Evolutionary conservation across 169 alveolate genomes (phyloP).

Genomic region (Eimeria sp.): DNA sequence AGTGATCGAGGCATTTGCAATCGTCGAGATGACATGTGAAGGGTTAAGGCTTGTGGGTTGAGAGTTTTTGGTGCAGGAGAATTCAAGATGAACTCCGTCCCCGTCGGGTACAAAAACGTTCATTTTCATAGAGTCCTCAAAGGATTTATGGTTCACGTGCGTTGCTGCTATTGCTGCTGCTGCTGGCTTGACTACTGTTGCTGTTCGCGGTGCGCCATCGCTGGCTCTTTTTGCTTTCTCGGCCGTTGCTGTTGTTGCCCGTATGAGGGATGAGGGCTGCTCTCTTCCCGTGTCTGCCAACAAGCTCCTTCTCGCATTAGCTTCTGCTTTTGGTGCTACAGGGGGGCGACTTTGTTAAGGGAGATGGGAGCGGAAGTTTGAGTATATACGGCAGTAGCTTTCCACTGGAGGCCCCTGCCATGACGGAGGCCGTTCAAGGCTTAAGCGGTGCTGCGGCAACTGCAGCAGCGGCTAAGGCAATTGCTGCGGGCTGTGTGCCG

Average conservation of each 20-base stretch:
- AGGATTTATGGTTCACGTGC: constrained; percentile 88
- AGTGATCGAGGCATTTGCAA: neutral
- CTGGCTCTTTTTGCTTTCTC: neutral
- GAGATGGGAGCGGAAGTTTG: constrained; percentile 98
- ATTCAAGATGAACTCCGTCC: constrained; percentile 93
- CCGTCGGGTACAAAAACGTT: constrained; percentile 96
- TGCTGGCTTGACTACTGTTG: neutral
- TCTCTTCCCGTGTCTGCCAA: neutral
- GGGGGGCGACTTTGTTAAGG: constrained; percentile 99
- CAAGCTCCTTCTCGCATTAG: neutral
- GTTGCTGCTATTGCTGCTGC: constrained; percentile 2
- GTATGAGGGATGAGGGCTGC: neutral
- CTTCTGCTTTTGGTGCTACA: constrained; percentile 84
- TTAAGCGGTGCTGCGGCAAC: constrained; percentile 17
- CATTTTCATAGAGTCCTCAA: constrained; percentile 91
- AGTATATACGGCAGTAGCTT: constrained; percentile 97
- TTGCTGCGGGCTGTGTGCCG: constrained; percentile 90
- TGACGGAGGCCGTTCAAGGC: neutral
- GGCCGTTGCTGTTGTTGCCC: neutral
- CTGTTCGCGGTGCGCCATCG: neutral
- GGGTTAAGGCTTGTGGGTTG: neutral
- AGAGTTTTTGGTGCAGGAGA: constrained; percentile 92
- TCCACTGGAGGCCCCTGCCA: constrained; percentile 94
- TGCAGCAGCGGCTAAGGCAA: constrained; percentile 45
- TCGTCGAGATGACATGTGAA: neutral